A percentile compares a stretch with the other conserved stretches of the same genome.
These are phyloP conservation scores for Talaromyces sp. DNA, from an alignment of 2,329 filamentous ascomycete genomes.

Conservation along the genomic window DNA sequence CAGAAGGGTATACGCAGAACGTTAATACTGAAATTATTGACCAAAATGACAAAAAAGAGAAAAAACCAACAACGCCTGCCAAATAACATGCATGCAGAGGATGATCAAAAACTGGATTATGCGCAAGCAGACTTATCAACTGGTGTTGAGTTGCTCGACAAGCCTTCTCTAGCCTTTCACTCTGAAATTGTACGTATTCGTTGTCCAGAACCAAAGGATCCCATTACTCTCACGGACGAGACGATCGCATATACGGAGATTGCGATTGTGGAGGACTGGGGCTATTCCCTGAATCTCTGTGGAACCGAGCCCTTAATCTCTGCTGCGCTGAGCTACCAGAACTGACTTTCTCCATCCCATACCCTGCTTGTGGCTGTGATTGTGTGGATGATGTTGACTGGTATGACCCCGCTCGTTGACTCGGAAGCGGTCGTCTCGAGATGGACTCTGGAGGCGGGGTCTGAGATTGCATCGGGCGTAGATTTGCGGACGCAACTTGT, in stretches of 20 bases:
- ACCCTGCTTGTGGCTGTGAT: slow-evolving; percentile 25
- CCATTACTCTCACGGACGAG: neutral
- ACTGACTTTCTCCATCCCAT: slow-evolving; percentile 31
- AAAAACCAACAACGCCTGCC: neutral
- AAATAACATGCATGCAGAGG: neutral
- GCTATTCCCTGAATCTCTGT: slow-evolving; percentile 51
- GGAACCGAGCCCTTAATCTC: slow-evolving; percentile 71
- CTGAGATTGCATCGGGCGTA: slow-evolving; percentile 18
- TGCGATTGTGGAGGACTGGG: slow-evolving; percentile 16
- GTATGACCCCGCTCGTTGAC: slow-evolving; percentile 69
- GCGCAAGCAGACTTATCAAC: neutral
- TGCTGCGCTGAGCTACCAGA: slow-evolving; percentile 63
- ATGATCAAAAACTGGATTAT: neutral
- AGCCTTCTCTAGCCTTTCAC: neutral
- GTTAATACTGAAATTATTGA: neutral
- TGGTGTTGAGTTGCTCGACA: neutral
- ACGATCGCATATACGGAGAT: slow-evolving; percentile 4
- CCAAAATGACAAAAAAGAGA: neutral
- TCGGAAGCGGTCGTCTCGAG: slow-evolving; percentile 58
- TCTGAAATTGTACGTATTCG: neutral
- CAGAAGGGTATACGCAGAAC: neutral
- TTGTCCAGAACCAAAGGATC: neutral
- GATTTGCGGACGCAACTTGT: slow-evolving; percentile 14
- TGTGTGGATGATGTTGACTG: slow-evolving; percentile 49
- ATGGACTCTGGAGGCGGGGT: slow-evolving; percentile 21